Evolutionary conservation across 1,284 basidiomycete genomes (phyloP).

Genomic region (Porogramme epimiltina): DNA sequence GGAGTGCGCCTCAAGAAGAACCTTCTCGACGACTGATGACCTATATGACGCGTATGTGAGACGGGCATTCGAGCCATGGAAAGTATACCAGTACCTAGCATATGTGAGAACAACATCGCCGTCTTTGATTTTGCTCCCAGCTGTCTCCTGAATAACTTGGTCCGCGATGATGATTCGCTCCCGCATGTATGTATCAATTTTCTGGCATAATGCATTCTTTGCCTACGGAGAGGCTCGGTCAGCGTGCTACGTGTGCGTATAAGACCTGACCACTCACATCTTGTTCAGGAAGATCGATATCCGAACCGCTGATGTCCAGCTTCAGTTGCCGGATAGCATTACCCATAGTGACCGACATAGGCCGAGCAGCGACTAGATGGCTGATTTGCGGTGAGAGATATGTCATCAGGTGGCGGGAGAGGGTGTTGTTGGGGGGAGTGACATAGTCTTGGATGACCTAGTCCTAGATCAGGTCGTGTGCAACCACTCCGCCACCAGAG

Average conservation of each 20-base stretch:
- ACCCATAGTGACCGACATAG: conserved; percentile 95
- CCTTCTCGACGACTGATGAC: conserved; percentile 93
- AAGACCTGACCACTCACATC: conserved; percentile 61
- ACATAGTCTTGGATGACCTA: conserved; percentile 88
- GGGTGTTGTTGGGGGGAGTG: conserved; percentile 80
- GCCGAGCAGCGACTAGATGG: conserved; percentile 83
- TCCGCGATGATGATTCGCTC: conserved; percentile 94
- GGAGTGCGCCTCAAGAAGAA: conserved; percentile 79
- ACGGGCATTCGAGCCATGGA: conserved; percentile 3
- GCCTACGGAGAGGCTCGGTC: conserved; percentile 56
- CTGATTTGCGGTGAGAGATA: conserved; percentile 91
- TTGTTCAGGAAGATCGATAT: conserved; percentile 91
- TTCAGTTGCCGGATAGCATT: conserved; percentile 96
- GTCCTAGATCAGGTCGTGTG: background rate
- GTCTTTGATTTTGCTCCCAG: conserved; percentile 91
- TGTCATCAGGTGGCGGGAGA: conserved; percentile 86
- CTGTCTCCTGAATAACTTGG: conserved; percentile 89
- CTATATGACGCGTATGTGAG: conserved; percentile 41
- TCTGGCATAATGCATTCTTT: conserved; percentile 80
- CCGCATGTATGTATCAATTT: conserved; percentile 92
- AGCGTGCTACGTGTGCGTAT: background rate
- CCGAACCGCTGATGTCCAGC: conserved; percentile 90
- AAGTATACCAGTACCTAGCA: conserved; percentile 61
- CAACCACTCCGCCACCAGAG: conserved; percentile 5
- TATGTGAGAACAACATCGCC: conserved; percentile 94